Evolutionary conservation across 106 monocot species (phyloP).

Genomic region (Iris macrosiphon): DNA sequence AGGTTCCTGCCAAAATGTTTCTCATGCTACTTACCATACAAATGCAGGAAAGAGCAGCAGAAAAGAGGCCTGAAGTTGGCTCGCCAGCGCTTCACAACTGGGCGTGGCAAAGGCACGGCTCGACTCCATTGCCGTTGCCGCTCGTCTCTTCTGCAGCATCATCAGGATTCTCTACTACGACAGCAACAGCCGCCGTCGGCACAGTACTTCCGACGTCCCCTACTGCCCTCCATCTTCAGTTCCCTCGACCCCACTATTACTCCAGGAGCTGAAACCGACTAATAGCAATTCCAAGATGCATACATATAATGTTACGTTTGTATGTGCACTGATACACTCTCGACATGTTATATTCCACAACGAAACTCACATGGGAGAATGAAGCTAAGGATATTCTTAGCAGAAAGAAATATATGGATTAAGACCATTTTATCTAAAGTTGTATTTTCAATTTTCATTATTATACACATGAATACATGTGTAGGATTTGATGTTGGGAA

Average conservation of each 20-base stretch:
- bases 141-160: conserved; percentile 68
- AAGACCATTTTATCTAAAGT: no score
- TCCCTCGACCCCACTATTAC: conserved; percentile 6
- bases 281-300: neutral
- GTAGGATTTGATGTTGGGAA: no score
- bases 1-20: no score
- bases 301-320: neutral
- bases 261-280: conserved; percentile 7
- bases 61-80: conserved; percentile 22
- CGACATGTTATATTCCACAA: no score
- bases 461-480: no score
- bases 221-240: neutral
- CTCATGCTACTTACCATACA: no score
- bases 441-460: no score
- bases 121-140: conserved; percentile 6
- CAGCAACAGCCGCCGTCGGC: conserved; percentile 16
- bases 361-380: no score
- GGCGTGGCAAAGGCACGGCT: conserved; percentile 27
- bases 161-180: conserved; percentile 83
- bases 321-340: no score
- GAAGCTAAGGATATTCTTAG: no score
- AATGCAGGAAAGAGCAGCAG: conserved; percentile 21
- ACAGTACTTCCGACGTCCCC: conserved; percentile 13
- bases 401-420: no score
- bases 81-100: conserved; percentile 18